Base-by-base conservation (phyloP, 108 stramenopile species). In the Nitzschia sp. region DNA sequence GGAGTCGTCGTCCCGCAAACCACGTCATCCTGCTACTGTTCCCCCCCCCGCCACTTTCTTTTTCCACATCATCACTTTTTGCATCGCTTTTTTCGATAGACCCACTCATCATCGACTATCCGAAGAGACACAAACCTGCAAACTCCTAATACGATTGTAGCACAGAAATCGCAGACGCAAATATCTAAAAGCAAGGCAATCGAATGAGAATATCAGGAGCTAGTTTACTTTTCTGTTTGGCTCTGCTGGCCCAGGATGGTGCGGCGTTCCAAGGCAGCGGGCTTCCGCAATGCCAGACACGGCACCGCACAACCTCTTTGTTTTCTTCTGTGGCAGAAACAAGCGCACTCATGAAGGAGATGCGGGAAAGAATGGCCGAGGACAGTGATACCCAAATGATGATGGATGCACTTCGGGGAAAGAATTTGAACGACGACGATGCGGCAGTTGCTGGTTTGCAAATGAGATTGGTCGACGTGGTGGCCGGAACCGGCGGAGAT, bases 371-470 rank as follows among this genome's bases (percentile, higher is more conserved):
- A 31, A 47, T 86, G 26, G 69, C 78, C 47, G 73, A 84, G 48
- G 81, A 90, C 62, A 89, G 90, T 65, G 87, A 89, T 21, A 85
- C 85, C 5, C 45, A 79, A 17, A 50, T 90, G 16, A 72, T 93
- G 45, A 86, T 93, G 77, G 86, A 93, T 64, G 94, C 84, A 6
- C 38, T 97, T 1, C 77, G 97, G 1, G 95, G 95, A 11, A 71
- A 80, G 46, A 87, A 85, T 61, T 75, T 96, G 66, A 96, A 96
- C 77, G 95, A 97, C 79, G 94, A 94, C 64, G 95, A 95, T 63
- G 9, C 61, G 16, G 78, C 81, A 17, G 75, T 83, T 25, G 83
- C 68, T 25, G 93, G 93, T 41, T 56, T 92, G 52, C 65, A 93
- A 55, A 95, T 96, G 93, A 80, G 83, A 46, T 65, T 97, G 41